These are phyloP conservation scores for Harrya chromipes DNA, from an alignment of 768 basidiomycete genomes.

Conservation along the genomic window DNA sequence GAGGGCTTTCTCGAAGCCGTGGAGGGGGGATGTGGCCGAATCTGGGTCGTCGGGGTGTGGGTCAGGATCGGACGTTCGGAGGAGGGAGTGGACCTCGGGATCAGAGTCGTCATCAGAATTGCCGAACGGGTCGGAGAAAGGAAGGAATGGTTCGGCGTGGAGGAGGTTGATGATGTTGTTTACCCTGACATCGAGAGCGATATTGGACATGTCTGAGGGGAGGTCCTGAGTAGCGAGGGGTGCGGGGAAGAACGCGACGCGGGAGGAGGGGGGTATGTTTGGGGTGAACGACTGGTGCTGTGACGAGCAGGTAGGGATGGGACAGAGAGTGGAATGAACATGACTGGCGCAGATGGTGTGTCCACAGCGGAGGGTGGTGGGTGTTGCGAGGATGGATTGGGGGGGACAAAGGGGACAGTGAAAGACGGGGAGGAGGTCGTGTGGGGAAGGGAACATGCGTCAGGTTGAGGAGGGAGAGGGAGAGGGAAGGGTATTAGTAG, in stretches of 20 bases:
- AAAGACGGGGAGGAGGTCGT: constrained; percentile 39
- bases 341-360: constrained; percentile 77
- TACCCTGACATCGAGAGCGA: constrained; percentile 51
- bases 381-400: constrained; percentile 36
- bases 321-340: constrained; percentile 32
- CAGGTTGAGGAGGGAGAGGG: not conserved
- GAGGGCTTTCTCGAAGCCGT: constrained; percentile 58
- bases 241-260: constrained; percentile 34
- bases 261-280: constrained; percentile 41
- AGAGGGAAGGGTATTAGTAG: constrained; percentile 8
- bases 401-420: constrained; percentile 53
- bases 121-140: constrained; percentile 20
- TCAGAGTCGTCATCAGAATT: constrained; percentile 33
- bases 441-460: constrained; percentile 22
- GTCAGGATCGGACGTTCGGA: constrained; percentile 4
- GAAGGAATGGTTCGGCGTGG: constrained; percentile 13
- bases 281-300: constrained; percentile 23
- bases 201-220: not conserved
- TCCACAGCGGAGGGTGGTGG: constrained; percentile 71
- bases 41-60: not conserved
- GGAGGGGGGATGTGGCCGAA: constrained; percentile 24
- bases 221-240: constrained; percentile 22
- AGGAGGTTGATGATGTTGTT: constrained; percentile 52
- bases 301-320: constrained; percentile 35
- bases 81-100: constrained; percentile 23